Evolutionary conservation across 805 yeast genomes (phyloP), one percentile per base, ranked within the genome.

Genomic region (Candida palmyrensis): DNA sequence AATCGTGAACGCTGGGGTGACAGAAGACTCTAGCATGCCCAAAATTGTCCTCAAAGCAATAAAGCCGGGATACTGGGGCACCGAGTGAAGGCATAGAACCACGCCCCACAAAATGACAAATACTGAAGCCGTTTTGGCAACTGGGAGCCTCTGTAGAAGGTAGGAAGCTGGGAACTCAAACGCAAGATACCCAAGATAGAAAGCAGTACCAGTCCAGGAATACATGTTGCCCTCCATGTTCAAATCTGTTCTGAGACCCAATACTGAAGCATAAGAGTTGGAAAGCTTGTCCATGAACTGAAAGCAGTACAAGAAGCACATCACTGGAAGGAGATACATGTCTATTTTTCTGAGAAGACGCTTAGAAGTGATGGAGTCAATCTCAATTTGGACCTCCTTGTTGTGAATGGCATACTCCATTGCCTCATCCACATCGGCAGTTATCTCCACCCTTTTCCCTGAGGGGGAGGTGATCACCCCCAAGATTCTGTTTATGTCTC

Each of bases 31-130:
- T 16, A 60, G 56, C 64, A 40, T 61, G 10, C 60, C 73, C 46
- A 53, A 55, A 46, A 61, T 51, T 30, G 56, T 55, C 48, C 61
- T 52, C 40, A 57, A 59, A 26, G 51, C 66, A 51, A 62, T 56
- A 18, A 62, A 59, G 3, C 68, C 68, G 10, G 61, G 59, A 38
- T 57, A 62, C 13, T 62, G 49, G 2, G 79, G 69, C 2, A 68
- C 71, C 1, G 82, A 68, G 40, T 72, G 75, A 12, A 75, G 57
- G 24, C 73, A 61, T 20, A 77, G 53, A n/a, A 77, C 51, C 50
- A 45, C 35, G 14, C 87, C 87, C 88, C 89, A 82, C 0, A 73
- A 26, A n/a, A 77, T 46, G 25, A 80, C 68, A 38, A 70, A 68
- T 1, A 52, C 39, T 5, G 74, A 59, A 3, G 71, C 61, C 3